Percentiles rank a stretch among this genome's conserved stretches.
Conservation (phyloP, 805 yeast species). For the Starmerella geochares region DNA sequence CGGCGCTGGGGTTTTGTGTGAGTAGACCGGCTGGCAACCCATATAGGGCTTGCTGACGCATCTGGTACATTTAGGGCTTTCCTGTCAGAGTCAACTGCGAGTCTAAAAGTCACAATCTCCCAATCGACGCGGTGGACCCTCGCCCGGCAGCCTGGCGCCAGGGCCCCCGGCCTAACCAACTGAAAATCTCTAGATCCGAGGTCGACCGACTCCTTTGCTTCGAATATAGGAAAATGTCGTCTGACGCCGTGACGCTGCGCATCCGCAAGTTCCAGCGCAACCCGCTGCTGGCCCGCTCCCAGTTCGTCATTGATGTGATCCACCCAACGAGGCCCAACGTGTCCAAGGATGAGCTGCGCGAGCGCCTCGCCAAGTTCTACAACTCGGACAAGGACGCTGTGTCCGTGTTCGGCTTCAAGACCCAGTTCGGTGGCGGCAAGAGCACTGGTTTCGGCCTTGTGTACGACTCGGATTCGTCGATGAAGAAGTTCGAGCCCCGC, state of each 20-base stretch:
- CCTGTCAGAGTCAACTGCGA: neutral
- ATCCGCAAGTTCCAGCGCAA: constrained; percentile 98
- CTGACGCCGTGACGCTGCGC: constrained; percentile 99
- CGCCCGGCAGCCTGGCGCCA: constrained; percentile 14
- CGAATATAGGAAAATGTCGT: constrained; percentile 34
- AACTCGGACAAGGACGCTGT: constrained; percentile 87
- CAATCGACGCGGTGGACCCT: constrained; percentile 20
- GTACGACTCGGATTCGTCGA: constrained; percentile 95
- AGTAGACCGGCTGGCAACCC: no score
- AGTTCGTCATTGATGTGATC: constrained; percentile 97
- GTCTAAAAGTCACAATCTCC: constrained; percentile 11
- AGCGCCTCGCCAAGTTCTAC: constrained; percentile 77
- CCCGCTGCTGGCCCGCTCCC: constrained; percentile 99
- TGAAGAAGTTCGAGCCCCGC: constrained; percentile 97
- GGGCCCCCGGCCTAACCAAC: constrained; percentile 4
- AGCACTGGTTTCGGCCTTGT: constrained; percentile 98
- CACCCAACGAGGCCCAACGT: constrained; percentile 99
- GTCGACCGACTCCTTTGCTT: constrained; percentile 12
- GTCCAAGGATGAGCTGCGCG: constrained; percentile 98
- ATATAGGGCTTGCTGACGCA: constrained; percentile 1
- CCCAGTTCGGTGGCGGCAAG: constrained; percentile 99
- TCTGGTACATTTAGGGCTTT: constrained; percentile 1
- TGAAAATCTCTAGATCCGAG: constrained; percentile 18
- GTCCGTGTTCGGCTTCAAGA: constrained; percentile 98
- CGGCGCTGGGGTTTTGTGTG: no score